Evolutionary conservation across 805 yeast species (phyloP), one percentile per base, ranked within the genome.

Genomic region (Myxozyma monticola): DNA sequence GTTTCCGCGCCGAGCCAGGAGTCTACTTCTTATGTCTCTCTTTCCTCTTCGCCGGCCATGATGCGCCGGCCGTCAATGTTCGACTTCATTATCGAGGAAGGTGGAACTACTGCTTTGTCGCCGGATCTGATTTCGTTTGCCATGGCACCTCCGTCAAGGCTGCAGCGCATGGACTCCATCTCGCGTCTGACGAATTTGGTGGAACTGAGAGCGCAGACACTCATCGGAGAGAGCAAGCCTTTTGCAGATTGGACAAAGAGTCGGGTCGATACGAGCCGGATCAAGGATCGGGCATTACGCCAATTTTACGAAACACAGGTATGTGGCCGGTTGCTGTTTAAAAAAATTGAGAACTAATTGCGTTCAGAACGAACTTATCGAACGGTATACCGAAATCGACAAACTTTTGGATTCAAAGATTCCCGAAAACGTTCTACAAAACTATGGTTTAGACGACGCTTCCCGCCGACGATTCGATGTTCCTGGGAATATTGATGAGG

Each of bases 341-440:
- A 37, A 7, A 17, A 28, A 14, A 28, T 28, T 28, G 9, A 14
- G 31, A 28, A 28, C 31, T 28, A 28, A 28, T 28, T 14, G 14
- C 57, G 43, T 64, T 9, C 89, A 85, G 67, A 85, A 85, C 63
- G 78, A 72, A 35, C 63, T 81, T 46, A 78, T 85, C 42, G 77
- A 74, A 22, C 71, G 78, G 42, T 83, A 78, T 60, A 65, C 65
- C 29, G 84, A 78, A 48, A 79, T 85, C 25, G 95, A 85, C 63
- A 70, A 72, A 42, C 70, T 85, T 42, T 71, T 85, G 39, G 91
- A 85, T 61, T 78, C 88, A 3, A 89, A 89, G 1, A 75, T 85
- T 50, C 85, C 82, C 56, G 73, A 75, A 51, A 73, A 76, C 39
- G 81, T 85, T 80, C 72, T 86, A 42, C 73, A 77, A 41, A 79